Conservation (phyloP, 495 filamentous ascomycete species). For the Oidiodendron maius region DNA sequence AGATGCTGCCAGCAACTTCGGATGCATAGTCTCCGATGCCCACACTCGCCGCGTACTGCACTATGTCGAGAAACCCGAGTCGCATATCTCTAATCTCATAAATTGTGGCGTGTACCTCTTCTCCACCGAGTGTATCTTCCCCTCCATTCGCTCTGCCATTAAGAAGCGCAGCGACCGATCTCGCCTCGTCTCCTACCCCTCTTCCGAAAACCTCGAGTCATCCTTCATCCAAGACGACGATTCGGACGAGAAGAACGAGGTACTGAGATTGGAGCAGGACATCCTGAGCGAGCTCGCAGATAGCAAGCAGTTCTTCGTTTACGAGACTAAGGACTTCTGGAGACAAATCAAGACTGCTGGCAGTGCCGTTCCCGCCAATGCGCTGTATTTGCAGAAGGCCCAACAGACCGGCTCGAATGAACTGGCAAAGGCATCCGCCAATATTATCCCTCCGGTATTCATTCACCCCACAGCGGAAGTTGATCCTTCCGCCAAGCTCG, state of each 20-base stretch:
- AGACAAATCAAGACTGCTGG: conserved; percentile 99
- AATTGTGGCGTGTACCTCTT: conserved; percentile 99
- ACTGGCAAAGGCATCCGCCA: conserved; percentile 77
- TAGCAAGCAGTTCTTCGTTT: conserved; percentile 96
- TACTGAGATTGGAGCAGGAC: conserved; percentile 94
- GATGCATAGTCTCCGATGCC: conserved; percentile 93
- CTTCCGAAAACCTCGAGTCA: conserved; percentile 84
- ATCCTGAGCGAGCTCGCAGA: conserved; percentile 95
- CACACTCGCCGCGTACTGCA: conserved; percentile 95
- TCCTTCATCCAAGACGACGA: conserved; percentile 69
- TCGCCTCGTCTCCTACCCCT: conserved; percentile 87
- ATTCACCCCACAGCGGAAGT: conserved; percentile 94
- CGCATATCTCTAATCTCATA: conserved; percentile 96
- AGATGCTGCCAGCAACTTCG: conserved; percentile 91
- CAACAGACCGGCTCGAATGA: conserved; percentile 78
- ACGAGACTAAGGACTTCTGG: conserved; percentile 99
- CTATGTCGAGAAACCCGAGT: conserved; percentile 99
- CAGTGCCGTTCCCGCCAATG: conserved; percentile 95
- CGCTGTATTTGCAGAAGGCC: conserved; percentile 93
- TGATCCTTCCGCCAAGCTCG: conserved; percentile 92
- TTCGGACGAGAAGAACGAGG: conserved; percentile 64
- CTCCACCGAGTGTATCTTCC: conserved; percentile 91
- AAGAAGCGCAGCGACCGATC: conserved; percentile 91
- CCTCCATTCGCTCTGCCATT: conserved; percentile 89
- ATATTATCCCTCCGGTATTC: conserved; percentile 89